Conservation (phyloP, 2,329 filamentous ascomycete species). For the Aspergillus felis region DNA sequence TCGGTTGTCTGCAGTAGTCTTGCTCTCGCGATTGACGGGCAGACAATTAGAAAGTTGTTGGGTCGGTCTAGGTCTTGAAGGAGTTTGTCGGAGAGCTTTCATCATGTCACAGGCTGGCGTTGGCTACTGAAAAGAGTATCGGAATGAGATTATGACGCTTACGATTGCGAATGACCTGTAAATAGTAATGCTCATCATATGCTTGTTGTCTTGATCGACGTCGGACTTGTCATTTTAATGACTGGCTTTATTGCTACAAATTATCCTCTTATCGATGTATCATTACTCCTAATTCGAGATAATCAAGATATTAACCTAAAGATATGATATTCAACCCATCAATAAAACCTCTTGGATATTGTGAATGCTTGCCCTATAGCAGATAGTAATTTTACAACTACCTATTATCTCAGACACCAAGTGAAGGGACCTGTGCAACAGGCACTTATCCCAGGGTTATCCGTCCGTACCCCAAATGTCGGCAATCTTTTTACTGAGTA, state of each 20-base stretch:
- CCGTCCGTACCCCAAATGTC: constrained; percentile 61
- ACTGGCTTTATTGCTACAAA: no score
- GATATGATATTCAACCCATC: background rate
- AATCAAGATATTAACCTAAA: background rate
- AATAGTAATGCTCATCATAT: background rate
- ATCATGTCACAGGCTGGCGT: background rate
- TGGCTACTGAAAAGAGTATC: background rate
- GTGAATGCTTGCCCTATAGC: background rate
- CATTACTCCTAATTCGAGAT: background rate
- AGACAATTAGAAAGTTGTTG: constrained; percentile 17
- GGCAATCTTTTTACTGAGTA: constrained; percentile 64
- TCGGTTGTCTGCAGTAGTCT: constrained; percentile 83
- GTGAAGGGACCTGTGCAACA: background rate
- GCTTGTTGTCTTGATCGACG: background rate
- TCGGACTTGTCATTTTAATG: background rate
- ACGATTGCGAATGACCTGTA: background rate
- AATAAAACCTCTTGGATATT: background rate
- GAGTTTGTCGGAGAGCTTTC: background rate
- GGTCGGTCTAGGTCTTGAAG: constrained; percentile 5
- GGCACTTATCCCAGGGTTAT: background rate
- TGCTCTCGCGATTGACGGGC: constrained; percentile 55
- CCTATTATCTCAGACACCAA: background rate
- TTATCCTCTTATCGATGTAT: no score
- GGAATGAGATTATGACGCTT: background rate
- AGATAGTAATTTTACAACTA: background rate